These are phyloP conservation scores for Cucumis hystrix DNA, from an alignment of 306 rosid species.

Conservation along the genomic window DNA sequence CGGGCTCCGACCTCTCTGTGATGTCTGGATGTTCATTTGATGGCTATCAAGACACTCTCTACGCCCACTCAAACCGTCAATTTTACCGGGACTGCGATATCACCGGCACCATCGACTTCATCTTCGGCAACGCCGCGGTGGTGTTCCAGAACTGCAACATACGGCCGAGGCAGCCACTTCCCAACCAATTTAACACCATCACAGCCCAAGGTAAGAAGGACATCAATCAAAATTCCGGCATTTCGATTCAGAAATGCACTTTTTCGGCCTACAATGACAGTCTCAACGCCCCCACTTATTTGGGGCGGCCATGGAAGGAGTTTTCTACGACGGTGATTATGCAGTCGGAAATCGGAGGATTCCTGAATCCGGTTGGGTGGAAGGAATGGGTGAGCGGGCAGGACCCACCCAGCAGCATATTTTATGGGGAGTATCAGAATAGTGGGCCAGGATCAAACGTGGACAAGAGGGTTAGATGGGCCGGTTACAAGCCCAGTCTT, in stretches of 20 bases:
- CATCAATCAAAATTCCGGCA: constrained; percentile 65
- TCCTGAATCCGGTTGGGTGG: constrained; percentile 69
- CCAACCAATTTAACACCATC: constrained; percentile 80
- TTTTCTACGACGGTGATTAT: constrained; percentile 61
- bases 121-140: constrained; percentile 76
- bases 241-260: constrained; percentile 52
- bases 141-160: constrained; percentile 67
- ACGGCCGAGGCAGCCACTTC: constrained; percentile 55
- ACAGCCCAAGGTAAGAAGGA: constrained; percentile 91
- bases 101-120: constrained; percentile 80
- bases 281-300: constrained; percentile 47
- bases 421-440: constrained; percentile 65
- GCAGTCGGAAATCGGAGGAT: constrained; percentile 42
- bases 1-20: constrained; percentile 69
- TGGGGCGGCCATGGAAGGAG: constrained; percentile 91
- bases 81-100: constrained; percentile 80
- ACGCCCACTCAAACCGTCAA: constrained; percentile 82
- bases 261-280: constrained; percentile 18
- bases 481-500: constrained; percentile 45
- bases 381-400: constrained; percentile 37
- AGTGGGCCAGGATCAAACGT: constrained; percentile 49
- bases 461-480: constrained; percentile 50
- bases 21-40: constrained; percentile 51
- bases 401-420: constrained; percentile 45
- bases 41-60: constrained; percentile 78